Conservation (phyloP, 306 rosid genomes). For the Vigna nakashimae region DNA sequence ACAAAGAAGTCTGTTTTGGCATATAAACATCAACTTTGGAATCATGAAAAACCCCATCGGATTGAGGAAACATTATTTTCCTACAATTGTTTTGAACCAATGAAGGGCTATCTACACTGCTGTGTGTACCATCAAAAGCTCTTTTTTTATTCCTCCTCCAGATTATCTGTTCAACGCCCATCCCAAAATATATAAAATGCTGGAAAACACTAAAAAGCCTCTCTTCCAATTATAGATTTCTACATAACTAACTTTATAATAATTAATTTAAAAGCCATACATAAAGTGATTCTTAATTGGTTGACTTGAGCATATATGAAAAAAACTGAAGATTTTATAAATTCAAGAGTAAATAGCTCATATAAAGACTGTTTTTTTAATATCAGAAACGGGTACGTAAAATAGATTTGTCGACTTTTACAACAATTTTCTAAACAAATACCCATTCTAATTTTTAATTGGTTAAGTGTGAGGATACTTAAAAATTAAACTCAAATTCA, state of each 20-base stretch:
- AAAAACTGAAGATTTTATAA: too few species aligned
- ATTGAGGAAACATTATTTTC: conserved; percentile 54
- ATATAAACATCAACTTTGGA: conserved; percentile 46
- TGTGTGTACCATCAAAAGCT: conserved; percentile 29
- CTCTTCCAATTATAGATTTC: background rate
- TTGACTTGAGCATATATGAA: background rate
- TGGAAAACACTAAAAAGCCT: background rate
- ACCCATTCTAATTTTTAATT: too few species aligned
- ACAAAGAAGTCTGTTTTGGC: conserved; percentile 50
- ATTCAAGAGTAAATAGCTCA: too few species aligned
- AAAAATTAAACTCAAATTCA: background rate
- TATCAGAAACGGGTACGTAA: too few species aligned
- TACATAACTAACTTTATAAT: background rate
- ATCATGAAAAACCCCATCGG: conserved; percentile 53
- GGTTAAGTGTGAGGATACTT: background rate
- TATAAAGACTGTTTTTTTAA: too few species aligned
- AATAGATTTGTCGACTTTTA: too few species aligned
- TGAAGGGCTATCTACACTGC: conserved; percentile 36
- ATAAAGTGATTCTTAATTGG: background rate
- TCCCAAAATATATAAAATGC: background rate
- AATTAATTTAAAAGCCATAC: background rate
- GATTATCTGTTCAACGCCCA: conserved; percentile 54
- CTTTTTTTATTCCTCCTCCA: conserved; percentile 43
- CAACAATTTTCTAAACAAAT: too few species aligned
- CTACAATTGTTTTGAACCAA: conserved; percentile 32